Conservation (phyloP, 2,329 filamentous ascomycete species). For the Ophiocordyceps camponoti-rufipedis region DNA sequence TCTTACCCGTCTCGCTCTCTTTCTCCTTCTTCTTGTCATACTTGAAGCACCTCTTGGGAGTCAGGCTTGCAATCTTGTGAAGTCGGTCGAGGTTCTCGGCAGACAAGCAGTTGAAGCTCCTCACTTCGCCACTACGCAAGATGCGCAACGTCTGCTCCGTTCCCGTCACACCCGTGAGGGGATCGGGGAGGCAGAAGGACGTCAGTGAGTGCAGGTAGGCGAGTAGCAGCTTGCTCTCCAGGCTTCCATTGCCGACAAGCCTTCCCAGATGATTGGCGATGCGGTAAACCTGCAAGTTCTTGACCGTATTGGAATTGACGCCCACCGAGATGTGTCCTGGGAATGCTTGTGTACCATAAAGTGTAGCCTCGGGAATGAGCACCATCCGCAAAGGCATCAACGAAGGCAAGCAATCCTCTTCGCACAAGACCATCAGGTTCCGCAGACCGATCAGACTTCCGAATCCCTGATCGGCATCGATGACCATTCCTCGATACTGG, state of each 20-base stretch:
- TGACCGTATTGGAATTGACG: not conserved
- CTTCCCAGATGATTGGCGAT: constrained; percentile 28
- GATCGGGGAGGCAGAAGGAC: constrained; percentile 28
- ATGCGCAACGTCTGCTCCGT: constrained; percentile 32
- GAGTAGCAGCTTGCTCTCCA: constrained; percentile 31
- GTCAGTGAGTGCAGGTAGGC: constrained; percentile 34
- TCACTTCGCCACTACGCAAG: constrained; percentile 24
- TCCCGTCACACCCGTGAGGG: constrained; percentile 27
- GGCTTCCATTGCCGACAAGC: constrained; percentile 23
- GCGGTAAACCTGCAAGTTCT: constrained; percentile 19
- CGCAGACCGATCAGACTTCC: constrained; percentile 28
- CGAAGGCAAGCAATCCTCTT: no score
- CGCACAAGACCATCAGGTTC: constrained; percentile 27
- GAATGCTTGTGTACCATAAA: constrained; percentile 9
- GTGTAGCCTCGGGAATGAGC: constrained; percentile 17
- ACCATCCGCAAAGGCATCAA: no score
- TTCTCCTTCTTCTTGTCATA: no score
- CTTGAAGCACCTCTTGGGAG: not conserved
- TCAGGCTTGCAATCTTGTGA: not conserved
- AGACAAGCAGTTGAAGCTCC: constrained; percentile 13
- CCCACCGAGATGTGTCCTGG: not conserved
- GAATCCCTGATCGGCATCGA: constrained; percentile 27
- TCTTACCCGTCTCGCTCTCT: no score
- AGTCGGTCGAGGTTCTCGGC: not conserved
- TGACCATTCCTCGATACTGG: constrained; percentile 28